Base-by-base conservation (phyloP, 495 filamentous ascomycete genomes). In the Hypoxylon fuscum region DNA sequence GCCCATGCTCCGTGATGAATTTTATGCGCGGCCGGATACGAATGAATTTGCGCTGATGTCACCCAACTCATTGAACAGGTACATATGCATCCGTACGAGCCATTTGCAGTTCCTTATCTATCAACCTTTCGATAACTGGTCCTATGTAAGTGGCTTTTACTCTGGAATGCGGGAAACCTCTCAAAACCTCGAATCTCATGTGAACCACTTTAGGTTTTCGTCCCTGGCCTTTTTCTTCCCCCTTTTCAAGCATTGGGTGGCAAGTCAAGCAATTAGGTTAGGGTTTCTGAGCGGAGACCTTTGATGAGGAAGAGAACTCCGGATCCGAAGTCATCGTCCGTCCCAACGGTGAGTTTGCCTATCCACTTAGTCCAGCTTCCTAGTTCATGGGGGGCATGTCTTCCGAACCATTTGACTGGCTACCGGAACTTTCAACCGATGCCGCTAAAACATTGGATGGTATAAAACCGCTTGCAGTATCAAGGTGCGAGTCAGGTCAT, bases 1-100 rank as follows among this genome's bases (percentile, higher is more conserved):
- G 12, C 34, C n/a, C 22, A 57, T 43, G 22, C 25, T 31, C 32
- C 22, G 31, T 43, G 52, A 11, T 0, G 25, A 51, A 27, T 29
- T 52, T 57, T 31, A 50, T 31, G 23, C 32, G 23, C 46, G 48
- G 53, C 61, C 55, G 61, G 58, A 42, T 47, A 61, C 37, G 44
- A 59, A 50, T 42, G 11, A n/a, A 45, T 20, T 50, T n/a, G 20
- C 25, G 42, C 50, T 62, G 49, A 62, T 62, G 50, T 62, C 49
- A 62, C 43, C 34, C 40, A 43, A 31, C 22, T 32, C 35, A 14
- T 32, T 3, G 25, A 27, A 27, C n/a, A n/a, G n/a, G n/a, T n/a
- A n/a, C n/a, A n/a, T n/a, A n/a, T n/a, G n/a, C n/a, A n/a, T n/a
- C n/a, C n/a, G n/a, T n/a, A n/a, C n/a, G n/a, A n/a, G n/a, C n/a